phyloP scores from a whole-genome alignment of 805 yeast genomes.

The Torulaspora indica region DNA sequence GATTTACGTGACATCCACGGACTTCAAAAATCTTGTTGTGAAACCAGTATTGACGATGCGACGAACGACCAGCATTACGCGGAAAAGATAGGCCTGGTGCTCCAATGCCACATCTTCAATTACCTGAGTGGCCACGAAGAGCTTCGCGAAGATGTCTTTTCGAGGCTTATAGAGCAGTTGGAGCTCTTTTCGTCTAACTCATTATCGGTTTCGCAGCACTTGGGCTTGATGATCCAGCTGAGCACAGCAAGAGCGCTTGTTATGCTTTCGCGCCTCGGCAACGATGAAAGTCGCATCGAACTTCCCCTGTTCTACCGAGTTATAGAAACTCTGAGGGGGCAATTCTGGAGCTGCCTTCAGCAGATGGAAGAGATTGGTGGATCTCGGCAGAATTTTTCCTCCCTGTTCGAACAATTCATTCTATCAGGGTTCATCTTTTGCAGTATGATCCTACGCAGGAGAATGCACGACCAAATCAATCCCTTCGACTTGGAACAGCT shows the following conservation, averaged over 20 bases:
- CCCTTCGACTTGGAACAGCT: constrained; percentile 34
- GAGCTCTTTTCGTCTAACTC: constrained; percentile 13
- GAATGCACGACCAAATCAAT: constrained; percentile 17
- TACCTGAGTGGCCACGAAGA: constrained; percentile 9
- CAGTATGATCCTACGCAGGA: constrained; percentile 19
- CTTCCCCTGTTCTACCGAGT: constrained; percentile 11
- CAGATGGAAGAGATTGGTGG: constrained; percentile 25
- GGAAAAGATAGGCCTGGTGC: constrained; percentile 7
- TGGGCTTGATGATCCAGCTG: constrained; percentile 24
- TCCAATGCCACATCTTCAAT: constrained; percentile 18
- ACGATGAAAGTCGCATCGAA: constrained; percentile 4
- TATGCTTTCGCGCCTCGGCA: constrained; percentile 4
- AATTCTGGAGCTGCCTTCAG: constrained; percentile 20
- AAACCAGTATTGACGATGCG: background rate
- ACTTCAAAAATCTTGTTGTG: background rate
- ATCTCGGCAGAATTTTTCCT: constrained; percentile 6
- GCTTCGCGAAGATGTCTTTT: background rate
- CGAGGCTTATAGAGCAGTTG: constrained; percentile 4
- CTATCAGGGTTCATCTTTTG: constrained; percentile 26
- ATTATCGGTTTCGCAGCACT: constrained; percentile 21
- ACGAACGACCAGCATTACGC: constrained; percentile 1
- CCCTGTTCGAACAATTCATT: constrained; percentile 22
- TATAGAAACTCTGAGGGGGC: constrained; percentile 13
- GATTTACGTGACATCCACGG: background rate
- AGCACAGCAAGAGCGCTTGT: constrained; percentile 21